Percentiles rank a stretch among this genome's conserved stretches.
phyloP scores from a whole-genome alignment of 2,329 filamentous ascomycete genomes.

The Penicillium sclerotigenum region DNA sequence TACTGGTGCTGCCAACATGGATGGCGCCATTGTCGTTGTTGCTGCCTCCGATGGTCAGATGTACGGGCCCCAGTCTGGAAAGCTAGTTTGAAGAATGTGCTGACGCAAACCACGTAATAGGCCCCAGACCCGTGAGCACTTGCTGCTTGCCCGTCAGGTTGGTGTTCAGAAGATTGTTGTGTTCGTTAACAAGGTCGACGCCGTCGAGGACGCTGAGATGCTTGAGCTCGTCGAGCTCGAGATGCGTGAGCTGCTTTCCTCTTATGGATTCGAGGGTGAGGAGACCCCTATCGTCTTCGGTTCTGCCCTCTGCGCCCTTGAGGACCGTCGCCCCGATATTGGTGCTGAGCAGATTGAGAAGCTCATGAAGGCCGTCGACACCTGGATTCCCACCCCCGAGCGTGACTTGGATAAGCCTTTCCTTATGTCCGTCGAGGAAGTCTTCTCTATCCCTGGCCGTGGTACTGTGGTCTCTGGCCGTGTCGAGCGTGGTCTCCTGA shows the following conservation, averaged over 20 bases:
- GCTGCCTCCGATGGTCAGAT: slow-evolving; percentile 98
- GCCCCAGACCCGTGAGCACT: slow-evolving; percentile 96
- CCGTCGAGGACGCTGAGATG: slow-evolving; percentile 97
- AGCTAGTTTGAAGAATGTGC: background rate
- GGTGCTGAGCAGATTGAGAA: slow-evolving; percentile 85
- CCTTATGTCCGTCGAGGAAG: slow-evolving; percentile 96
- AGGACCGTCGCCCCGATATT: slow-evolving; percentile 82
- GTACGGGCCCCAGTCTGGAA: slow-evolving; percentile 44
- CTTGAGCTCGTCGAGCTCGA: slow-evolving; percentile 99
- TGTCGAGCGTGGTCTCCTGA: slow-evolving; percentile 91
- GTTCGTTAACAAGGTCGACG: slow-evolving; percentile 99
- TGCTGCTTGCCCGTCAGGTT: slow-evolving; percentile 95
- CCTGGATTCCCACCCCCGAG: slow-evolving; percentile 92
- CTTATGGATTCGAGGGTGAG: slow-evolving; percentile 96
- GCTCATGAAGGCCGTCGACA: slow-evolving; percentile 83
- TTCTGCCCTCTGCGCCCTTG: slow-evolving; percentile 90
- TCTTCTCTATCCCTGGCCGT: slow-evolving; percentile 86
- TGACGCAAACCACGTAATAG: slow-evolving; percentile 37
- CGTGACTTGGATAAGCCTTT: slow-evolving; percentile 98
- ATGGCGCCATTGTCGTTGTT: slow-evolving; percentile 97
- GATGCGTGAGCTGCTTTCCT: slow-evolving; percentile 92
- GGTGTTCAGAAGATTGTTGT: slow-evolving; percentile 98
- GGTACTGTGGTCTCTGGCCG: slow-evolving; percentile 95
- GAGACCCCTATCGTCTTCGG: slow-evolving; percentile 97
- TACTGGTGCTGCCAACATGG: slow-evolving; percentile 98